These are phyloP conservation scores for Artemisia argyi DNA, from an alignment of 129 eudicot genomes.

Conservation along the genomic window DNA sequence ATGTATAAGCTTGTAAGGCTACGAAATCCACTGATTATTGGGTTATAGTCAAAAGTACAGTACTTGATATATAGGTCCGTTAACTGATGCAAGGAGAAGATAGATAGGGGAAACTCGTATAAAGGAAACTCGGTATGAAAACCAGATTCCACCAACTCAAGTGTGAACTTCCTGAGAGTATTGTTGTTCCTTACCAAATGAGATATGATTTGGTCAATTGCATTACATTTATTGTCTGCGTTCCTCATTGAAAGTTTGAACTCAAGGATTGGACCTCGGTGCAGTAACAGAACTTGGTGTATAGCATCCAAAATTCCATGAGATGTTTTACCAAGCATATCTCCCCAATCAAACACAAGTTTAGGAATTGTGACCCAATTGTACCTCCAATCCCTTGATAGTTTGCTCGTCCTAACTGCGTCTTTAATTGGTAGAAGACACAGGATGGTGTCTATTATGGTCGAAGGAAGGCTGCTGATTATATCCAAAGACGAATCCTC, in stretches of 20 bases:
- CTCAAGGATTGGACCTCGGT: conserved; percentile 7
- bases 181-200: neutral
- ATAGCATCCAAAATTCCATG: neutral
- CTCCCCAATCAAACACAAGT: neutral
- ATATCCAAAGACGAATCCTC: neutral
- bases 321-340: neutral
- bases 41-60: neutral
- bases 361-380: conserved; percentile 18
- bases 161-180: neutral
- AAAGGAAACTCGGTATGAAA: neutral
- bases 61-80: neutral
- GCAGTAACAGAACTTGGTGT: conserved; percentile 2
- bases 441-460: conserved; percentile 5
- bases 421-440: conserved; percentile 13
- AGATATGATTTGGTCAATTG: conserved; percentile 7
- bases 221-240: neutral
- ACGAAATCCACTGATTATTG: neutral
- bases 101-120: neutral
- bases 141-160: neutral
- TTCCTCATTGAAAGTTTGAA: neutral
- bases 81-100: conserved; percentile 3
- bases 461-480: conserved; percentile 11
- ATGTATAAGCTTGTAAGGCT: neutral
- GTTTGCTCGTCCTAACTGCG: conserved; percentile 16
- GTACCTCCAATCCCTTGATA: conserved; percentile 17